Evolutionary conservation across 106 monocot species (phyloP), one percentile per base, ranked within the genome.

Genomic region (Allium fistulosum): DNA sequence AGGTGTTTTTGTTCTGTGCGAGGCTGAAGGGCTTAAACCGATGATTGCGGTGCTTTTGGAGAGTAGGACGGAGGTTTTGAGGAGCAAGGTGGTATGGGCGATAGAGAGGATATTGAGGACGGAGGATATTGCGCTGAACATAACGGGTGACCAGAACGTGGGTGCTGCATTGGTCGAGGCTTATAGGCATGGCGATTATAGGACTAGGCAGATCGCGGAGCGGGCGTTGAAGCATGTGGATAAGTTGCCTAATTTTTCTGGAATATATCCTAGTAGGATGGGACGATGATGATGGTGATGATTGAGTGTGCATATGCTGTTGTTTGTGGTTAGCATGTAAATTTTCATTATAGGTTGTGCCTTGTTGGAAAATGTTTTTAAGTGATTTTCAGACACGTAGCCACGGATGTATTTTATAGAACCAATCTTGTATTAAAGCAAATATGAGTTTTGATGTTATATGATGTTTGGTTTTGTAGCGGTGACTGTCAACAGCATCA

Each of bases 171-270:
- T 97, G 9, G 96, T 97, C 11, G 92, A 92, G 51, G 96, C 92
- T n/a, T 97, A 87, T 52, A 69, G 86, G 51, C 81, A 88, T 56
- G 84, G 89, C 8, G 96, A 97, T 69, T 77, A 82, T 37, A 78
- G 74, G 60, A 97, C 96, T 14, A 86, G 79, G 68, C 96, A 92
- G 70, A 82, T 88, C 46, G 96, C 96, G 16, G 96, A 97, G 78
- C 76, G 72, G 9, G 96, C 96, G 52, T 57, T 97, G 49, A 92
- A 89, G 66, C 83, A 89, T 62, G 72, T 96, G 5, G 91, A 96
- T 63, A 96, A 78, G 72, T 65, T 96, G 70, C 96, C 96, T 7
- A 96, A 88, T 46, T 96, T 96, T 68, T 96, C 96, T 11, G 96
- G 88, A 15, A 82, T 96, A 72, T 91, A 84, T 79, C 80, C 80